Percentiles rank a stretch among this genome's conserved stretches.
These are phyloP conservation scores for Narthecium ossifragum DNA, from an alignment of 106 monocot species.

Conservation along the genomic window DNA sequence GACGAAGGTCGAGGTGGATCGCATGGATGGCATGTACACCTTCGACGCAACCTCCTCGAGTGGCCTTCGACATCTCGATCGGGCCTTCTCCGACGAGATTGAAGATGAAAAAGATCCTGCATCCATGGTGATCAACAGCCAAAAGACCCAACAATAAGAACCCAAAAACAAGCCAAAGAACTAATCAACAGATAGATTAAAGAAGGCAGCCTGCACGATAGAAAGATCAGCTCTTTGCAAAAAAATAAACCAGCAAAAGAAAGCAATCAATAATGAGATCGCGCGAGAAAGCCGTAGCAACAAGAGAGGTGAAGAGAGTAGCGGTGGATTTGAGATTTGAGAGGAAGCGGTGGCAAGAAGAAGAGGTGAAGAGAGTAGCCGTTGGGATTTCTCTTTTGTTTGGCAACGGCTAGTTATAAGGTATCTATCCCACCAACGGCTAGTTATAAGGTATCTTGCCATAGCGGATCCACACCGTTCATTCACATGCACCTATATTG, in stretches of 20 bases:
- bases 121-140: conserved; percentile 28
- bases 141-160: neutral
- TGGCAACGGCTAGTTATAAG: too few species aligned
- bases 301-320: too few species aligned
- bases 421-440: too few species aligned
- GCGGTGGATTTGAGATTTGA: too few species aligned
- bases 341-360: too few species aligned
- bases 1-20: conserved; percentile 6
- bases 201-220: conserved; percentile 2
- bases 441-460: too few species aligned
- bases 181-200: neutral
- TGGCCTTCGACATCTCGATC: conserved; percentile 15
- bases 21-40: conserved; percentile 41
- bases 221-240: neutral
- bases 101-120: conserved; percentile 33
- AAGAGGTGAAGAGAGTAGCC: too few species aligned
- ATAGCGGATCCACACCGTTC: too few species aligned
- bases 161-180: neutral
- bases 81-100: conserved; percentile 24
- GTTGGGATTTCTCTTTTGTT: too few species aligned
- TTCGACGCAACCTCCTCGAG: conserved; percentile 25
- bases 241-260: neutral
- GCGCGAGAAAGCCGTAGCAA: too few species aligned
- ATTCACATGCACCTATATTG: too few species aligned
- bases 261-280: neutral